A percentile compares a stretch with the other conserved stretches of the same genome.
phyloP scores from a whole-genome alignment of 106 monocot species.

The Cymbidium sinense region DNA sequence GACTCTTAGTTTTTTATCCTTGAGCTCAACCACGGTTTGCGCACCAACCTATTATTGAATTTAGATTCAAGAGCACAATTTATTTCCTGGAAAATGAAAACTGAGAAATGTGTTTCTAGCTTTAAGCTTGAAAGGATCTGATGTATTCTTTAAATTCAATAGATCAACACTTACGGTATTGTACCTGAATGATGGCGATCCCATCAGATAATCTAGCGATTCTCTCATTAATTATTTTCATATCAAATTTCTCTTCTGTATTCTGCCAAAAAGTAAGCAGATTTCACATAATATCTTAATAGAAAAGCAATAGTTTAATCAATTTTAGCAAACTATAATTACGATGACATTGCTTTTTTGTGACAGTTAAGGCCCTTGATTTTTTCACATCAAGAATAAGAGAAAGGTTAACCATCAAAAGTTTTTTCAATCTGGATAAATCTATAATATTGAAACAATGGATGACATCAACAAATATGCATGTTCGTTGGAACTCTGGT shows the following conservation, averaged over 20 bases:
- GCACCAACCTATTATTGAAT: slow-evolving; percentile 70
- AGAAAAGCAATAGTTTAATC: no score
- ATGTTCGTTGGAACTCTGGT: no score
- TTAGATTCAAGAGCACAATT: not conserved
- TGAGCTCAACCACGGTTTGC: slow-evolving; percentile 74
- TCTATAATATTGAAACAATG: no score
- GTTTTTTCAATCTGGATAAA: no score
- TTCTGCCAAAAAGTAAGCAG: slow-evolving; percentile 35
- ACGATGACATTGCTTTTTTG: no score
- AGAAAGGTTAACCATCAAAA: no score
- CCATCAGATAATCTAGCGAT: slow-evolving; percentile 77
- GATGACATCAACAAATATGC: no score
- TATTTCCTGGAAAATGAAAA: not conserved
- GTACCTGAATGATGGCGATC: slow-evolving; percentile 78
- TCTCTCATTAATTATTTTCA: slow-evolving; percentile 83
- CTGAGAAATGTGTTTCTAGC: not conserved
- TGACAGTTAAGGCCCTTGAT: no score
- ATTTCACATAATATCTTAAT: not conserved
- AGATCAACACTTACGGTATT: not conserved
- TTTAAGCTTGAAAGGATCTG: not conserved
- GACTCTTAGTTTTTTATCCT: slow-evolving; percentile 72
- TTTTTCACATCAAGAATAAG: no score
- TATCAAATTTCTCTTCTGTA: slow-evolving; percentile 54
- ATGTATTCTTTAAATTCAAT: no score
- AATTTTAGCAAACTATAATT: no score